A percentile compares a stretch with the other conserved stretches of the same genome.
Conservation (phyloP, 2,329 filamentous ascomycete species). For the Ophiocordyceps sinensis region DNA sequence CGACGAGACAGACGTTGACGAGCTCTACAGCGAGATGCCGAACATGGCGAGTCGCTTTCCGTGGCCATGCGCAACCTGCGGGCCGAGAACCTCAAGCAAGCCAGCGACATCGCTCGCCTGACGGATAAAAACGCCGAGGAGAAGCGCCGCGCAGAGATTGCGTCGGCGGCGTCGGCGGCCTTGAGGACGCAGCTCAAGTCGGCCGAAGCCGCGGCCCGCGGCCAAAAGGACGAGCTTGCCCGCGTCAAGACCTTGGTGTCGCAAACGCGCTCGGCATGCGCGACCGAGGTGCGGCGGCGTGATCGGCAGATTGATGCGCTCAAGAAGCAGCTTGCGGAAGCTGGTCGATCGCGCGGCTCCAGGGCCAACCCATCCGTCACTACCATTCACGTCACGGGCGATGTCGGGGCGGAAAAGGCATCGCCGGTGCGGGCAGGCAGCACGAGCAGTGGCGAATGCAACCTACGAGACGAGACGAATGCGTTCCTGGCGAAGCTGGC, state of each 20-base stretch:
- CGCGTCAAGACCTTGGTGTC: constrained; percentile 66
- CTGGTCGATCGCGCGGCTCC: constrained; percentile 45
- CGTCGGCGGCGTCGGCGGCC: constrained; percentile 57
- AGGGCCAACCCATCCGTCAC: constrained; percentile 39
- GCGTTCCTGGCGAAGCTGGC: constrained; percentile 79
- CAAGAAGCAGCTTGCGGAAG: constrained; percentile 72
- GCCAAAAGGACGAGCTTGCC: constrained; percentile 71
- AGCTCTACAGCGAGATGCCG: constrained; percentile 59
- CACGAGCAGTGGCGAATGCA: constrained; percentile 37
- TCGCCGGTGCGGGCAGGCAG: constrained; percentile 9
- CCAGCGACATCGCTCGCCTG: constrained; percentile 49
- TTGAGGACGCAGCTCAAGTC: constrained; percentile 55
- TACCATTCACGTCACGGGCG: constrained; percentile 41
- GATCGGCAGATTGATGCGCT: constrained; percentile 80
- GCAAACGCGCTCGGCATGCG: constrained; percentile 74
- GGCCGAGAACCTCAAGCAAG: constrained; percentile 59
- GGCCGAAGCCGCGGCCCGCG: constrained; percentile 58
- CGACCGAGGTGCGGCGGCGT: constrained; percentile 79
- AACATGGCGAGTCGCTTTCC: constrained; percentile 73
- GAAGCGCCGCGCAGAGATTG: constrained; percentile 38
- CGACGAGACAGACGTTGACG: background rate
- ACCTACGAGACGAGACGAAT: constrained; percentile 74
- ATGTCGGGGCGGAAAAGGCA: constrained; percentile 34
- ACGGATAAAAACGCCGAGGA: constrained; percentile 38
- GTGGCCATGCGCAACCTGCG: constrained; percentile 63